Evolutionary conservation across 2,329 filamentous ascomycete genomes (phyloP).

Genomic region (Ceratocystiopsis sp.): DNA sequence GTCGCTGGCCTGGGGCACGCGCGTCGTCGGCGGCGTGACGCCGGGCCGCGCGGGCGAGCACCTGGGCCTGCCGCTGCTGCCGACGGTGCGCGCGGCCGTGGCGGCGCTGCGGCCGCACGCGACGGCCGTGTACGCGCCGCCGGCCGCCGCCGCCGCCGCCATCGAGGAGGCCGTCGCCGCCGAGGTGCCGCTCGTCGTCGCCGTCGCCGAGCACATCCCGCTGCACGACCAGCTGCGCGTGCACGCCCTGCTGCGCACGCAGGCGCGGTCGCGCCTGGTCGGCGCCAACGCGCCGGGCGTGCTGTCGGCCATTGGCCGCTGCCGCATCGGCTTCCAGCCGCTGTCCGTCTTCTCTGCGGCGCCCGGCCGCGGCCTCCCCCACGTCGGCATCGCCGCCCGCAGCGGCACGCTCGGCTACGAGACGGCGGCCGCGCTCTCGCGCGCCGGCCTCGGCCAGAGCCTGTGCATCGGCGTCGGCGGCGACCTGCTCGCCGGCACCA

Average conservation of each 20-base stretch:
- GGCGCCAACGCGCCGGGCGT: slow-evolving; percentile 73
- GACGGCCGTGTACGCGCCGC: slow-evolving; percentile 64
- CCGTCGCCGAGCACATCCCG: slow-evolving; percentile 66
- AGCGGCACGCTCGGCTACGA: slow-evolving; percentile 70
- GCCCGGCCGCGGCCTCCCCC: slow-evolving; percentile 9
- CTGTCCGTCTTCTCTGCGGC: slow-evolving; percentile 56
- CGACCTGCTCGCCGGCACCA: slow-evolving; percentile 58
- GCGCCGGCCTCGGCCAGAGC: slow-evolving; percentile 60
- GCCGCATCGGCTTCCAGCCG: slow-evolving; percentile 61
- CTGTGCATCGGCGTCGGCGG: slow-evolving; percentile 64
- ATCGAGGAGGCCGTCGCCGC: slow-evolving; percentile 70
- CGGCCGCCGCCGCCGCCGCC: slow-evolving; percentile 52
- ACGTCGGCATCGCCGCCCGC: slow-evolving; percentile 62
- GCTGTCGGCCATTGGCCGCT: slow-evolving; percentile 58
- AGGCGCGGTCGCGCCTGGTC: slow-evolving; percentile 54
- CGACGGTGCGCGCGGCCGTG: slow-evolving; percentile 51
- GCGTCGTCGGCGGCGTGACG: slow-evolving; percentile 63
- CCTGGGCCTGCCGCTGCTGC: slow-evolving; percentile 54
- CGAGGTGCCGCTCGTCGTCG: slow-evolving; percentile 60
- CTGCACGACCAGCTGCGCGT: slow-evolving; percentile 58
- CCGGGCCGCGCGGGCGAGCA: slow-evolving; percentile 36
- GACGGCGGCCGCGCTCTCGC: slow-evolving; percentile 55
- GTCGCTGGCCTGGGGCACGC: slow-evolving; percentile 61
- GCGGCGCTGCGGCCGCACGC: slow-evolving; percentile 56
- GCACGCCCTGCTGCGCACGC: slow-evolving; percentile 52